Evolutionary conservation across 140 eudicot species (phyloP).

Genomic region (Bidens hawaiensis): DNA sequence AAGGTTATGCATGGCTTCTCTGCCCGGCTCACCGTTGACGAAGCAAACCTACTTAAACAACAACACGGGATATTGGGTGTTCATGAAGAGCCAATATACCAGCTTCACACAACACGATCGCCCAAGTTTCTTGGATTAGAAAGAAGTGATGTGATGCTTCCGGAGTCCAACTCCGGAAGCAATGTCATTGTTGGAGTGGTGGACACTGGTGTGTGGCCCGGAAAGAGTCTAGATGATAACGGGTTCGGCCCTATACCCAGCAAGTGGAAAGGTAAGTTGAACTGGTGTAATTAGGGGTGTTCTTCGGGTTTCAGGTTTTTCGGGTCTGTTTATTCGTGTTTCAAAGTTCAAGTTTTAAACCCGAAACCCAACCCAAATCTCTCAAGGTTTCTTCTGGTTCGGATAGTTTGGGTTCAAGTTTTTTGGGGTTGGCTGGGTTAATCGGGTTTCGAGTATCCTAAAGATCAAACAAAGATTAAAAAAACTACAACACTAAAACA

Average conservation of each 20-base stretch:
- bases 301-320: too few relatives aligned
- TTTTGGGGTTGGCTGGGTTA: too few relatives aligned
- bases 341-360: too few relatives aligned
- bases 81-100: conserved; percentile 44
- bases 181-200: conserved; percentile 62
- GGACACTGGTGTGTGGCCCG: conserved; percentile 80
- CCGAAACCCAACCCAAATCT: too few relatives aligned
- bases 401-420: too few relatives aligned
- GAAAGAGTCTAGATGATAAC: conserved; percentile 42
- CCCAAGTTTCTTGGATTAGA: conserved; percentile 72
- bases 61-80: conserved; percentile 50
- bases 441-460: too few relatives aligned
- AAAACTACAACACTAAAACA: too few relatives aligned
- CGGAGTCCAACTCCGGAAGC: conserved; percentile 20
- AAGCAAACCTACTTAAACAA: conserved; percentile 43
- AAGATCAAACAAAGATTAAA: too few relatives aligned
- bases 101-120: conserved; percentile 80
- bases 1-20: conserved; percentile 65
- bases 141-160: conserved; percentile 5
- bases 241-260: conserved; percentile 57
- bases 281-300: too few relatives aligned
- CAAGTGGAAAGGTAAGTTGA: conserved; percentile 65
- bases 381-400: too few relatives aligned
- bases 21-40: conserved; percentile 39
- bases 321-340: too few relatives aligned